Evolutionary conservation across 306 rosid genomes (phyloP).

Genomic region (Dicorynia guianensis): DNA sequence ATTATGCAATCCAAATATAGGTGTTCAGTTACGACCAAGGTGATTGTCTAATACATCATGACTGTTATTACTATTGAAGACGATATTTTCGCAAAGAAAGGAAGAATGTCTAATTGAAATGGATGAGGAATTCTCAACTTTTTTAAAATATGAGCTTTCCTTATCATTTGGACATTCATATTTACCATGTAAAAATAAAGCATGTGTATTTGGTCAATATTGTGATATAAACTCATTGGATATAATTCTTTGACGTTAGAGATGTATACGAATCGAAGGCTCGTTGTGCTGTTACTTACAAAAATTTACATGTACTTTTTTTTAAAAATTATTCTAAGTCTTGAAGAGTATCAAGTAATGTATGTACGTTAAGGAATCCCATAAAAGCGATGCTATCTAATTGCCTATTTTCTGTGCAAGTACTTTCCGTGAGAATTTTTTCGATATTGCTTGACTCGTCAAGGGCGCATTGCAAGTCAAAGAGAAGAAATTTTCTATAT

Average conservation of each 20-base stretch:
- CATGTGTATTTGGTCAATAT: neutral
- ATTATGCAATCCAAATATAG: no score
- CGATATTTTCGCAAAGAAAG: neutral
- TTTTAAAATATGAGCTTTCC: neutral
- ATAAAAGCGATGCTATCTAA: conserved; percentile 2
- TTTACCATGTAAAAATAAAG: neutral
- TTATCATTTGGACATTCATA: neutral
- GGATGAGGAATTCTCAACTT: neutral
- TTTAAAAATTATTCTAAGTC: neutral
- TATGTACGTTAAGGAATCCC: neutral
- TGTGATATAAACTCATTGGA: neutral
- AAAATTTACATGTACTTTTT: neutral
- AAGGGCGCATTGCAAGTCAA: no score
- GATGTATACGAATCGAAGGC: neutral
- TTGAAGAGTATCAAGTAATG: conserved; percentile 12
- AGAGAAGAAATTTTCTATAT: no score
- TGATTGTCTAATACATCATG: neutral
- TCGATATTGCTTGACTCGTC: no score
- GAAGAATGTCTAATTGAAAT: neutral
- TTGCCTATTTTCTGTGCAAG: neutral
- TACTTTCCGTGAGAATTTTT: neutral
- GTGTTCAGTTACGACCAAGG: no score
- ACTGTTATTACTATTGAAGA: neutral
- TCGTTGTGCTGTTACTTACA: neutral
- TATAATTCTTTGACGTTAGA: neutral